These are phyloP conservation scores for Bipolaris zeicola DNA, from an alignment of 2,329 filamentous ascomycete genomes.

Conservation along the genomic window DNA sequence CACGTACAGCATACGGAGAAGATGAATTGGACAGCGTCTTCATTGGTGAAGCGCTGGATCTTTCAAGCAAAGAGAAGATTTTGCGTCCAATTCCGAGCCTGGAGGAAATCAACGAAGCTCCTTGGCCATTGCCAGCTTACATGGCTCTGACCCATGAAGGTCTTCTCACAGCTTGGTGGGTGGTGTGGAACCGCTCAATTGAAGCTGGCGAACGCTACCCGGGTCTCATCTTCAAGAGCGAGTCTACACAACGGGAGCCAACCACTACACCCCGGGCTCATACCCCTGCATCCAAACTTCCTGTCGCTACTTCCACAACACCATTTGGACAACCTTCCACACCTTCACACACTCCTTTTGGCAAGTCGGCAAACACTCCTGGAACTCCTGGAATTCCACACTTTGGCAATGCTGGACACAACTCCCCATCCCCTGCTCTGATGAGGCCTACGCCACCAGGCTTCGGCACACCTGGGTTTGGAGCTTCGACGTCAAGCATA, in stretches of 20 bases:
- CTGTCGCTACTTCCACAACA: conserved; percentile 17
- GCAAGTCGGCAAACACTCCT: conserved; percentile 30
- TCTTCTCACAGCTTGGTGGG: conserved; percentile 84
- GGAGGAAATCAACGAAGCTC: conserved; percentile 77
- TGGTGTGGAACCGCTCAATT: conserved; percentile 88
- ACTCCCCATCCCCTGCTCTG: conserved; percentile 15
- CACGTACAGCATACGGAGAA: conserved; percentile 34
- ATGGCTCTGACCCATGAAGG: conserved; percentile 90
- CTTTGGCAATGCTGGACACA: conserved; percentile 12
- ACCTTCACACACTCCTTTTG: conserved; percentile 9
- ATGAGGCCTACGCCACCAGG: conserved; percentile 23
- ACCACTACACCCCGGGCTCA: conserved; percentile 24
- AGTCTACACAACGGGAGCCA: conserved; percentile 30
- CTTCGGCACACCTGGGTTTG: conserved; percentile 30
- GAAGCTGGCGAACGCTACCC: conserved; percentile 74
- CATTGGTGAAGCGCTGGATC: conserved; percentile 79
- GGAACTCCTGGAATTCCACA: conserved; percentile 26
- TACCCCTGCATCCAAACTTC: conserved; percentile 15
- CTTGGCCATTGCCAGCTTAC: conserved; percentile 79
- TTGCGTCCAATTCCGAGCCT: conserved; percentile 76
- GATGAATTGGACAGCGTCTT: conserved; percentile 70
- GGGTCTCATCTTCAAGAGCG: conserved; percentile 62
- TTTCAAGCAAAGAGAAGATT: conserved; percentile 82
- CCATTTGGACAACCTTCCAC: conserved; percentile 13
- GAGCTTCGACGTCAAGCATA: conserved; percentile 23